A percentile compares a stretch with the other conserved stretches of the same genome.
Evolutionary conservation across 768 basidiomycete genomes (phyloP).

Genomic region (Rhizopogon vulgaris): DNA sequence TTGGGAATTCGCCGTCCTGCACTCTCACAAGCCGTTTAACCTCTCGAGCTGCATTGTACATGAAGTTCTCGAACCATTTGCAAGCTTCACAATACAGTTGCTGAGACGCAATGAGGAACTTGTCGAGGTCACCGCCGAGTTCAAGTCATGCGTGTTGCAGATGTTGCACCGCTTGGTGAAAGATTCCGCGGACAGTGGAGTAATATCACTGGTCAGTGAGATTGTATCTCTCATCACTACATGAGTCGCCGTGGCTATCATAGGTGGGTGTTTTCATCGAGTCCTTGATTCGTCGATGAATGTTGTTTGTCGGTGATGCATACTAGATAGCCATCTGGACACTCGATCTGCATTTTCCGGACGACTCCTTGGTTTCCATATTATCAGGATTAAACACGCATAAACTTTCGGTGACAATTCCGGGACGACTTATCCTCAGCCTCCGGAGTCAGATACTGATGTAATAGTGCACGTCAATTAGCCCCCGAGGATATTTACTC

Average conservation of each 20-base stretch:
- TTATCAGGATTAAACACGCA: no score
- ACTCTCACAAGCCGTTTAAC: neutral
- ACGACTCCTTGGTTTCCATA: no score
- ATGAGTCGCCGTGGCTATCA: neutral
- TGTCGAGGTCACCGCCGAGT: neutral
- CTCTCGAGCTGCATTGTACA: conserved; percentile 1
- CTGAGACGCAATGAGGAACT: neutral
- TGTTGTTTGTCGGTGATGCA: no score
- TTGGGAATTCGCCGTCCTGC: conserved; percentile 2
- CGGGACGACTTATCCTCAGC: no score
- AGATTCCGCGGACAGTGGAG: neutral
- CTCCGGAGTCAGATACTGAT: no score
- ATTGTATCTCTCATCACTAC: neutral
- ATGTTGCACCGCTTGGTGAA: neutral
- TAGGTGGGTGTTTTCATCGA: neutral
- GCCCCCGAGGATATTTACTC: no score
- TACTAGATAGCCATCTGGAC: no score
- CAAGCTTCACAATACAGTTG: neutral
- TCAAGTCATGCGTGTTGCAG: neutral
- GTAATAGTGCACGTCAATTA: no score
- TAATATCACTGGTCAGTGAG: neutral
- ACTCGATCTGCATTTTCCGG: no score
- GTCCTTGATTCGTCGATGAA: no score
- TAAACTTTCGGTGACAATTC: no score
- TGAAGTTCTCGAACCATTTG: conserved; percentile 1